These are phyloP conservation scores for Mycena rebaudengoi DNA, from an alignment of 768 basidiomycete genomes.

Conservation along the genomic window DNA sequence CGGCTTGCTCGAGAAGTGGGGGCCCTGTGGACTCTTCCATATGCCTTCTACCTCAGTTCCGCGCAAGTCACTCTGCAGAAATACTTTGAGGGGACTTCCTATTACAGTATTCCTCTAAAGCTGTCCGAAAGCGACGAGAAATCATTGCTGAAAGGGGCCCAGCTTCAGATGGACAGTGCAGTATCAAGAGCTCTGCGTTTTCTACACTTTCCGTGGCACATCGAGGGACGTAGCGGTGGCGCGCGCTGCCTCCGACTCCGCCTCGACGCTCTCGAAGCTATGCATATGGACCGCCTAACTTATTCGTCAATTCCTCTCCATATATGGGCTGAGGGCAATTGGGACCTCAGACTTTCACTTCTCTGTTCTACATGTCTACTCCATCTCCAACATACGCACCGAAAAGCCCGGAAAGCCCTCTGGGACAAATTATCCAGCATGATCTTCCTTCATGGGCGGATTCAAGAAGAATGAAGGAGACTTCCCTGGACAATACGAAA, in stretches of 20 bases:
- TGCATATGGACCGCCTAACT: too few relatives aligned
- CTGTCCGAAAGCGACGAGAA: neutral
- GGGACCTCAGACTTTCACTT: neutral
- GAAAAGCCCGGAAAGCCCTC: neutral
- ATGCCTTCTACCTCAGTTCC: neutral
- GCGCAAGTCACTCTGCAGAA: neutral
- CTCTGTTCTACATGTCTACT: neutral
- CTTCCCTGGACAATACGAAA: too few relatives aligned
- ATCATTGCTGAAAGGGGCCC: neutral
- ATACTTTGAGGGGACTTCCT: neutral
- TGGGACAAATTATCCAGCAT: neutral
- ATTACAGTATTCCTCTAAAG: neutral
- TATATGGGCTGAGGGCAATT: neutral
- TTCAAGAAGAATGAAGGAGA: neutral
- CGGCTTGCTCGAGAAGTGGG: slow-evolving; percentile 14
- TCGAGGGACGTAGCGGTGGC: neutral
- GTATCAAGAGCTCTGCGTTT: too few relatives aligned
- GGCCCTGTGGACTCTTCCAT: slow-evolving; percentile 7
- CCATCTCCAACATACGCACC: neutral
- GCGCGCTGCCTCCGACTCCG: neutral
- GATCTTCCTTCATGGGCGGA: neutral
- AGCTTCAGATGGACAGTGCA: too few relatives aligned
- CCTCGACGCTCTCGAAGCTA: too few relatives aligned
- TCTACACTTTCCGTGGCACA: neutral
- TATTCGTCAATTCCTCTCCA: neutral